These are phyloP conservation scores for Camellia granthamiana DNA, from an alignment of 148 eudicot genomes.

Conservation along the genomic window DNA sequence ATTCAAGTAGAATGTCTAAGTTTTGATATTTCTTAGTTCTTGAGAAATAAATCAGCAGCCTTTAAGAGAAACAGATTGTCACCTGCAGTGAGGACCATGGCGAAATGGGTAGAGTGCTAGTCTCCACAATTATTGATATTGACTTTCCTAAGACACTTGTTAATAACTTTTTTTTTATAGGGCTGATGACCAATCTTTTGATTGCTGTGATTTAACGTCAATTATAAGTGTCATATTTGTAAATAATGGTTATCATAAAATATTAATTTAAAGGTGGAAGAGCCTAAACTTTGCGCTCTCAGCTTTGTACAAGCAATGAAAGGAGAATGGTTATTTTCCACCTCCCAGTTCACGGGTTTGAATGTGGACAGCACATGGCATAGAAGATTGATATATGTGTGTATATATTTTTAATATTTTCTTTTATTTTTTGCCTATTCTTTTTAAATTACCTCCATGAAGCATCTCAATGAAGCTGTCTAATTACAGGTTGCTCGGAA, in stretches of 20 bases:
- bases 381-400: neutral
- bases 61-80: neutral
- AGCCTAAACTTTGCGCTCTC: neutral
- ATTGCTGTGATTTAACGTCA: neutral
- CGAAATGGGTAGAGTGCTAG: neutral
- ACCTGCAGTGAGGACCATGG: neutral
- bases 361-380: neutral
- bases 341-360: neutral
- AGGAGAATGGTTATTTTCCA: slow-evolving; percentile 6
- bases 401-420: neutral
- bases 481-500: slow-evolving; percentile 76
- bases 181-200: neutral
- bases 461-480: slow-evolving; percentile 14
- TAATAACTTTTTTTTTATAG: neutral
- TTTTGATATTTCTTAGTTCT: neutral
- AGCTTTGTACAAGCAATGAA: neutral
- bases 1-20: neutral
- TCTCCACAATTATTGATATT: neutral
- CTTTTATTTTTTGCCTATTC: neutral
- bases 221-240: neutral
- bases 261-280: neutral
- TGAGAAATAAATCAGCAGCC: neutral
- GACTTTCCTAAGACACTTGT: neutral
- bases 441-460: slow-evolving; percentile 2
- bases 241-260: neutral